These are phyloP conservation scores for Sporothrix pallida DNA, from an alignment of 2,329 filamentous ascomycete species.

Conservation along the genomic window DNA sequence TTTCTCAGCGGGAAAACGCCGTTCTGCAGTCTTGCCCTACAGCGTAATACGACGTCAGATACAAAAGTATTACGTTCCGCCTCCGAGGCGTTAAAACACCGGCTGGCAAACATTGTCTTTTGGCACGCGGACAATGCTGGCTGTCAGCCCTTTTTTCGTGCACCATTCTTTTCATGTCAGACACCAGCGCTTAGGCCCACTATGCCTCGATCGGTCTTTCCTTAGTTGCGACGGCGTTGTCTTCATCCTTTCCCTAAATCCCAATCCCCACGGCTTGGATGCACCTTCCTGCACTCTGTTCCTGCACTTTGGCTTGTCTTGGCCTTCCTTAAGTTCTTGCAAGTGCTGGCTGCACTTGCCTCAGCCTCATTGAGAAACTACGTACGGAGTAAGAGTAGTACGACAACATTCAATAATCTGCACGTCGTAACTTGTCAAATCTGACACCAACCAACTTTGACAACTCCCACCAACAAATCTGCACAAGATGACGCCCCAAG, in stretches of 20 bases:
- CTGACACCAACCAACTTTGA: slow-evolving; percentile 15
- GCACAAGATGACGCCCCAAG: slow-evolving; percentile 4
- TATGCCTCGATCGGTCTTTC: slow-evolving; percentile 20
- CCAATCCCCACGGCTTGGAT: too few relatives aligned
- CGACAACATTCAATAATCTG: background rate
- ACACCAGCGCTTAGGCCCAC: slow-evolving; percentile 14
- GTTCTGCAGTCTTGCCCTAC: too few relatives aligned
- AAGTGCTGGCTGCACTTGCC: background rate
- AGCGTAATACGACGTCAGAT: too few relatives aligned
- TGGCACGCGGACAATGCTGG: background rate
- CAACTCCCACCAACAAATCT: slow-evolving; percentile 2
- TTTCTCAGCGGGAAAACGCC: background rate
- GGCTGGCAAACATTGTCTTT: background rate
- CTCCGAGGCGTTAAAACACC: background rate
- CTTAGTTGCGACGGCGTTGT: too few relatives aligned
- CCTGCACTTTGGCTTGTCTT: background rate
- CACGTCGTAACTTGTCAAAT: background rate
- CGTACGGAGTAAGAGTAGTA: background rate
- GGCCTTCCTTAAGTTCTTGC: background rate
- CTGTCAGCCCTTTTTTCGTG: slow-evolving; percentile 13
- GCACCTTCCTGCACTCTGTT: background rate
- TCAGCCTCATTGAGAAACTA: background rate
- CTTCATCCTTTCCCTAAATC: too few relatives aligned
- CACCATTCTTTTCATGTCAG: background rate
- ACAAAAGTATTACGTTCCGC: background rate